Base-by-base conservation (phyloP, 2,329 filamentous ascomycete species). In the Stachybotrys elegans region DNA sequence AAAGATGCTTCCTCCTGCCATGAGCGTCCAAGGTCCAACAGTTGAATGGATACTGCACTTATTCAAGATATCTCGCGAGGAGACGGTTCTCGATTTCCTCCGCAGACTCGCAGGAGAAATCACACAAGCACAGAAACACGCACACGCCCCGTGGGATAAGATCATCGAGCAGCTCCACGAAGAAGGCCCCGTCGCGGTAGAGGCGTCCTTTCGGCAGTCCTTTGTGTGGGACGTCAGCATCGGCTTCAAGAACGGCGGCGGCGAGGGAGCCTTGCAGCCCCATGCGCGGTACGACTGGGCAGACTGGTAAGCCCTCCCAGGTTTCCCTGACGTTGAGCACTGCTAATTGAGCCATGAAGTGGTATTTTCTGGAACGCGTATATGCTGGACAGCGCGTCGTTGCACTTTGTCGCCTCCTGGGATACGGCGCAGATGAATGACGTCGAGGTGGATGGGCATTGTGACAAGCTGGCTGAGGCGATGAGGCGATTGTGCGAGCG, bases 141-240 rank as follows among this genome's bases (percentile, higher is more conserved):
- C 56, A 19, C 65, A 68, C 39, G 61, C 53, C 0, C 63, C 64
- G 1, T 68, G 65, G 65, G 57, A 60, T 23, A 53, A 51, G 12
- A 51, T 68, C 2, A 35, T 63, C 4, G 46, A 54, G 7, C 57
- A 48, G 14, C 57, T 68, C 7, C 46, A 51, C 16, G 65, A 66
- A 21, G 65, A 68, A 43, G 63, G 56, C 1, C 46, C 44, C 9
- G 48, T 57, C 17, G 64, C 61, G 1, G 46, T 54, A 4, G 55
- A 63, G 3, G 65, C 63, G 1, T 63, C 64, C 2, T 66, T 58
- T 23, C 54, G 65, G 20, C 65, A 68, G 39, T 53, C 58, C 3
- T 66, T 68, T 42, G 62, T 67, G 8, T 68, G 65, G 65, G 65
- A 68, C 43, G 50, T 67, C 3, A 63, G 57, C 7, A 52, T 67